Base-by-base conservation (phyloP, 208 protist genomes). In the Trypanosoma avium region DNA sequence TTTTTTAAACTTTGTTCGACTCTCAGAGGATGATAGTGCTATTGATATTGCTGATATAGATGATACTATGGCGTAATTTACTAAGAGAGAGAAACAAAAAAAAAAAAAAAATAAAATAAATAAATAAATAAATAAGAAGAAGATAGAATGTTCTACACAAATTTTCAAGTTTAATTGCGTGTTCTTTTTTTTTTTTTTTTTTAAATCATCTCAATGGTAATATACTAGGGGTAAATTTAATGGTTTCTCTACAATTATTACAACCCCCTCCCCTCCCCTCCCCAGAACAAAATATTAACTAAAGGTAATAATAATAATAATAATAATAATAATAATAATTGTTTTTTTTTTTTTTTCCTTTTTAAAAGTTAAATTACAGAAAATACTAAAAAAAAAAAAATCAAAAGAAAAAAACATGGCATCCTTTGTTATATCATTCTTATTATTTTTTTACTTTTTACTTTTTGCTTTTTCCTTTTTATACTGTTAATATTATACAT, bases 1-100 rank as follows among this genome's bases (percentile, higher is more conserved):
- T 73, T 92, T 94, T 66, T 58, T 89, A 36, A 92, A 90, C 73
- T 96, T 96, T 77, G 75, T 81, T 21, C 79, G 87, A 8, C 79
- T 90, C 17, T 61, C 70, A 0, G 63, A 75, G 22, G 53, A 65
- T 22, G 77, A 77, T 19, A 77, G 62, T 17, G 61, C 57, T 9
- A 49, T 90, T 19, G 90, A 96, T 58, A 70, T 84, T 46, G 76
- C 81, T 27, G 90, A 96, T 68, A 77, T 82, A 13, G 70, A 72
- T 19, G 76, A 80, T 40, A 49, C 61, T 22, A 69, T 67, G 60
- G 58, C 45, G 19, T 73, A 59, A 38, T 12, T 15, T 56, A 13
- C 38, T 7, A 13, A 46, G 9, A 10, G 12, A 61, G 27, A 32
- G n/a, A 27, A 21, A 45, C 4, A 17, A 38, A 26, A 17, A 33